Evolutionary conservation across 2,329 filamentous ascomycete genomes (phyloP).

Genomic region (Cladosporium halotolerans): DNA sequence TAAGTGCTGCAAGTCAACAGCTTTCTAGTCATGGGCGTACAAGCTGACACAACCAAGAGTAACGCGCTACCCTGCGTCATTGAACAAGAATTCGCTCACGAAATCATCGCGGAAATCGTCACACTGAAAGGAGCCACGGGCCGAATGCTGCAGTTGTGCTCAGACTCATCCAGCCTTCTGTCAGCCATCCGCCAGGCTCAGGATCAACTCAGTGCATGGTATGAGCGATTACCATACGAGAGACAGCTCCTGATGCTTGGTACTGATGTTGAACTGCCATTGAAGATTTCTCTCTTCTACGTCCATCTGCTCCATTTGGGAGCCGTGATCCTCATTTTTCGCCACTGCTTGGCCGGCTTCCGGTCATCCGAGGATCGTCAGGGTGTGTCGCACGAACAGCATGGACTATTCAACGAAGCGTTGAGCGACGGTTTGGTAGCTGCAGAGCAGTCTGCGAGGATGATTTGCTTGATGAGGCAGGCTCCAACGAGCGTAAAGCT

Average conservation of each 20-base stretch:
- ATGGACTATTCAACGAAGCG: background rate
- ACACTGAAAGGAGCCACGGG: background rate
- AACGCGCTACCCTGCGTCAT: background rate
- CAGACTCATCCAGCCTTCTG: background rate
- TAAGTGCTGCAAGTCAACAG: too few species aligned
- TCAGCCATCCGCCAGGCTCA: background rate
- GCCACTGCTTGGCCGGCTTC: background rate
- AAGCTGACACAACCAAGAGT: background rate
- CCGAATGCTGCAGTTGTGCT: background rate
- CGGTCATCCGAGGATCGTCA: background rate
- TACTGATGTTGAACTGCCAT: background rate
- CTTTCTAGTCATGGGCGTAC: background rate
- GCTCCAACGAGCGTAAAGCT: background rate
- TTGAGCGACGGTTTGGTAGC: background rate
- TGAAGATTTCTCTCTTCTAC: background rate
- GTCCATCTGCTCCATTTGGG: constrained; percentile 4
- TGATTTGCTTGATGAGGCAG: background rate
- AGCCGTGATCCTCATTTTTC: constrained; percentile 1
- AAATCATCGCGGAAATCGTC: background rate
- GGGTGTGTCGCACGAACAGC: background rate
- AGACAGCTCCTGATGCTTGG: background rate
- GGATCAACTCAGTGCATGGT: background rate
- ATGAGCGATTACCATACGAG: background rate
- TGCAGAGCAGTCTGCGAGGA: background rate
- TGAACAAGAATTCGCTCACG: background rate